A percentile compares a stretch with the other conserved stretches of the same genome.
These are phyloP conservation scores for Leishmania tarentolae DNA, from an alignment of 208 protist species.

Conservation along the genomic window DNA sequence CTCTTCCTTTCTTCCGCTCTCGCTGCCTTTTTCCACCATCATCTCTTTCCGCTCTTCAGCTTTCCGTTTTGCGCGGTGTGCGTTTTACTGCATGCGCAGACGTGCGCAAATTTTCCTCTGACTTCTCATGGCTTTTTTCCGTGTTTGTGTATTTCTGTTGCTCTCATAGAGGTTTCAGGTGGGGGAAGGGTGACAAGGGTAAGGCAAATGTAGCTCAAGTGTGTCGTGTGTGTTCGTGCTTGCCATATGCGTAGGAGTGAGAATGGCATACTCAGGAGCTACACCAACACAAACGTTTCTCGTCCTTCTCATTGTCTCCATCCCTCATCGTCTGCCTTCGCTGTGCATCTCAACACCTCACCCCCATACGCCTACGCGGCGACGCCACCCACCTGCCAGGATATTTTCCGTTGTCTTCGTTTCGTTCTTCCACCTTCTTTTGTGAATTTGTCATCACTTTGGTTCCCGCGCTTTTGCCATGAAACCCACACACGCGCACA, in stretches of 20 bases:
- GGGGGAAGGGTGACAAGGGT: neutral
- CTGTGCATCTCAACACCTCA: too few relatives aligned
- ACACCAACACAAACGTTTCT: neutral
- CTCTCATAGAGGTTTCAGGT: neutral
- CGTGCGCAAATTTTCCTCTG: neutral
- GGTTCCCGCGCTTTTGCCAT: neutral
- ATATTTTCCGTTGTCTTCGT: neutral
- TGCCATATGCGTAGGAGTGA: neutral
- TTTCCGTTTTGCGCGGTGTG: neutral
- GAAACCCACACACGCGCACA: neutral
- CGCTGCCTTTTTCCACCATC: neutral
- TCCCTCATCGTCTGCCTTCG: too few relatives aligned
- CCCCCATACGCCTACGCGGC: neutral
- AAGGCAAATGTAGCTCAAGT: neutral
- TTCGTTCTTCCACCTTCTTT: neutral
- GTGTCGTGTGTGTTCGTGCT: neutral
- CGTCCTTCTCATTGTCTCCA: neutral
- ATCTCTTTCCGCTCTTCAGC: neutral
- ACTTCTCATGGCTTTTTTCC: neutral
- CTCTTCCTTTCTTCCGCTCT: neutral
- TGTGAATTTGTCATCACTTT: neutral
- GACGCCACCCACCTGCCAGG: too few relatives aligned
- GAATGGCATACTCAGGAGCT: neutral
- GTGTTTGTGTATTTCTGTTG: neutral
- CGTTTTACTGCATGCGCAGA: neutral